Evolutionary conservation across 225 moss, liverwort and hornwort genomes (phyloP), one percentile per base, ranked within the genome.

Genomic region (Physcomitrellopsis africana): DNA sequence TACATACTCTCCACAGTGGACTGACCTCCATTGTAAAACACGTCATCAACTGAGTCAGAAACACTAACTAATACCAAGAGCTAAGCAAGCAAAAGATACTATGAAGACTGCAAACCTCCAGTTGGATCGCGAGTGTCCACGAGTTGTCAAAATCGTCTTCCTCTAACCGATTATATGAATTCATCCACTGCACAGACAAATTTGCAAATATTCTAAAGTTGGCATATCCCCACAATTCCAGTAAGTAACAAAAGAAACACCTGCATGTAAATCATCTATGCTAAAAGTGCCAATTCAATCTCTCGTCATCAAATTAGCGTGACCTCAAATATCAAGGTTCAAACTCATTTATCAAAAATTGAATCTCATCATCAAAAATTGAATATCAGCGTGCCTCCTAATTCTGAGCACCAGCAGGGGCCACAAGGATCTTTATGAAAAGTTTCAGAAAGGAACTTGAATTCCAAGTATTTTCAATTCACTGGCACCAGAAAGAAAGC

Each of bases 61-160:
- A 45, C 17, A 46, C 66, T 17, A 23, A 17, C 20, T 18, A 12
- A 12, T 26, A 23, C 24, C 7, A 47, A 46, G 29, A 29, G 19
- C 10, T 7, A 13, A 29, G 26, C 14, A 9, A 67, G 29, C 32
- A 66, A 20, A 67, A 60, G 37, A 17, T 37, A 51, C 23, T 67
- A 32, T 4, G 17, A 51, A 27, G 29, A 66, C 3, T 72, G 59
- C 77, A 19, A 27, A 89, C 89, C 89, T 89, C 89, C 67, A 89
- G 72, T 81, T 89, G 89, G 67, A 89, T 89, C 61, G 89, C 89
- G 72, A 86, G 72, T 56, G 83, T 86, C 89, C 89, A 89, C 20
- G 82, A 78, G 53, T 74, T 79, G 27, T 75, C 70, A 13, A 64
- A 65, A 51, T 82, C 82, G 19, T 75, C 71, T 2, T 53, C 27